Conservation (phyloP, 352 stramenopile genomes). For the Phytopythium montanum region DNA sequence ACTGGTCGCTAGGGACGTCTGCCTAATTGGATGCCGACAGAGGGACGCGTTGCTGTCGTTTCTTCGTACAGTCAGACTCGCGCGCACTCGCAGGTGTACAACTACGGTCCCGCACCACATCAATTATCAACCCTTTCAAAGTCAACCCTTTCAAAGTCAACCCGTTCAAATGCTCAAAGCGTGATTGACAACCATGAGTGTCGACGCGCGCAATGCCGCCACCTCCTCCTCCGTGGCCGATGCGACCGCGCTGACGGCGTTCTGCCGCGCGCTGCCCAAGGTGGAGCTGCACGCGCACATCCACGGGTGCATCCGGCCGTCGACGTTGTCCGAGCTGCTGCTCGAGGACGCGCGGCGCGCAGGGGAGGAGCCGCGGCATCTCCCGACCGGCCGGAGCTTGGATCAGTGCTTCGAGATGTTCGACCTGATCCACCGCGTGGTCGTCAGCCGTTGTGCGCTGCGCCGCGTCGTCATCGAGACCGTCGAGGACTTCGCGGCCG, state of each 20-base stretch:
- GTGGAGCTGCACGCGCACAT: slow-evolving; percentile 89
- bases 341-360: slow-evolving; percentile 31
- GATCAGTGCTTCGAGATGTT: slow-evolving; percentile 90
- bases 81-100: background rate
- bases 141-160: no score
- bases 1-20: no score
- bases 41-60: background rate
- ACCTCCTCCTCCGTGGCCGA: no score
- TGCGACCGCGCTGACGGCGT: slow-evolving; percentile 24
- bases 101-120: no score
- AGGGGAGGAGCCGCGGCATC: slow-evolving; percentile 19
- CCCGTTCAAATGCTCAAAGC: no score
- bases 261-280: slow-evolving; percentile 67
- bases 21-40: background rate
- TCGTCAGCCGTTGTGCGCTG: slow-evolving; percentile 62
- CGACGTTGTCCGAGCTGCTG: slow-evolving; percentile 67
- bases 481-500: slow-evolving; percentile 76
- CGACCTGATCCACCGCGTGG: slow-evolving; percentile 76
- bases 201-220: slow-evolving; percentile 4
- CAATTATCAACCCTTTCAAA: no score
- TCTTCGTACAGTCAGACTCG: slow-evolving; percentile 1
- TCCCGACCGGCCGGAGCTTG: slow-evolving; percentile 53
- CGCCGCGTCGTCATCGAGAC: slow-evolving; percentile 68
- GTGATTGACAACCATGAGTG: slow-evolving; percentile 10
- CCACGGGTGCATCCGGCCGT: slow-evolving; percentile 72